Percentiles rank a stretch among this genome's conserved stretches.
phyloP scores from a whole-genome alignment of 2,329 filamentous ascomycete species.

The Verticillium nubilum region DNA sequence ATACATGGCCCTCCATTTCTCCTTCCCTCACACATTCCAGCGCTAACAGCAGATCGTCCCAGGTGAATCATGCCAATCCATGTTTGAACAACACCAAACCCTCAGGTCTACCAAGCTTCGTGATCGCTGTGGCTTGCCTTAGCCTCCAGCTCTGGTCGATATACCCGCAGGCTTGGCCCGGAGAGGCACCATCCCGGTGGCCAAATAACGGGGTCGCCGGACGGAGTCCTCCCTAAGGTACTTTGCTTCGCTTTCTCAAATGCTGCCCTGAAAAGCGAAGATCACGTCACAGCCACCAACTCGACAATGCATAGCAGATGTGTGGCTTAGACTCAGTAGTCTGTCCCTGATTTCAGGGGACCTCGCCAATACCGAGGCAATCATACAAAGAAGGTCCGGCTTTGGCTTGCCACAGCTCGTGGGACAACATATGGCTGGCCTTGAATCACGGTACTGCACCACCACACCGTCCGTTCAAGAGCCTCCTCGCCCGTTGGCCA shows the following conservation, averaged over 20 bases:
- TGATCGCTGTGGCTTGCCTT: neutral
- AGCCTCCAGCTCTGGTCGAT: neutral
- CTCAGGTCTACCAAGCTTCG: neutral
- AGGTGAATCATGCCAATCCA: neutral
- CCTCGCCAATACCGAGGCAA: slow-evolving; percentile 3
- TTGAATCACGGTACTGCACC: no score
- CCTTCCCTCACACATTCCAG: neutral
- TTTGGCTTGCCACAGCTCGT: no score
- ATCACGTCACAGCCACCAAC: neutral
- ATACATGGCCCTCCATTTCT: neutral
- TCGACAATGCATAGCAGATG: no score
- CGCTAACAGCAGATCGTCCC: neutral
- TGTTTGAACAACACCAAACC: neutral
- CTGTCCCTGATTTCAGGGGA: neutral
- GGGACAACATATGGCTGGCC: no score
- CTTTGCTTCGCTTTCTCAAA: neutral
- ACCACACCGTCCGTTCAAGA: no score
- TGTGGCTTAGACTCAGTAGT: neutral
- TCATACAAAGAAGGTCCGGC: no score
- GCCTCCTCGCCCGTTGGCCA: no score
- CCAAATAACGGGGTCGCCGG: neutral
- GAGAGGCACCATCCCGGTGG: neutral
- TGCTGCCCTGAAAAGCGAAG: no score
- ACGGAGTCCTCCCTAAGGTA: no score
- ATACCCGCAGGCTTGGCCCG: neutral